phyloP scores from a whole-genome alignment of 108 stramenopile species.

The Seminavis robusta region DNA sequence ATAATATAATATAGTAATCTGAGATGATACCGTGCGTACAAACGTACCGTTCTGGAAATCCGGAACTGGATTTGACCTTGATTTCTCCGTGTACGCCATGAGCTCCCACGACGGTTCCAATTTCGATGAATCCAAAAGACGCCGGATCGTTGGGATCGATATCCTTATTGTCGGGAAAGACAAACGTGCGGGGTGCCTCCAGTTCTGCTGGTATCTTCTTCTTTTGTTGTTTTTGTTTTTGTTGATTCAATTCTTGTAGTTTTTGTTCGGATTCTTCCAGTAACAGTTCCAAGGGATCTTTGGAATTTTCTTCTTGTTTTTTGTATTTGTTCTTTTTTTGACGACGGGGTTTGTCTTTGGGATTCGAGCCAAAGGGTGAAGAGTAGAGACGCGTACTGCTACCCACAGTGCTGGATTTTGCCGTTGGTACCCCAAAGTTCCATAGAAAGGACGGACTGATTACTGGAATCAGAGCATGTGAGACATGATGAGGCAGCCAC shows the following conservation, averaged over 20 bases:
- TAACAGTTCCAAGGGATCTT: conserved; percentile 63
- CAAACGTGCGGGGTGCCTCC: conserved; percentile 2
- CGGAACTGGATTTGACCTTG: conserved; percentile 62
- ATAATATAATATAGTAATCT: too few species aligned
- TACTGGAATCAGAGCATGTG: too few species aligned
- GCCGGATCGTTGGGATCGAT: conserved; percentile 88
- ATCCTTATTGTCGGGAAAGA: conserved; percentile 64
- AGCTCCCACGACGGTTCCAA: conserved; percentile 71
- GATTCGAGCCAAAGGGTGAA: too few species aligned
- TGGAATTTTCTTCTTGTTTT: conserved; percentile 44
- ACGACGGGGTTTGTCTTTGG: neutral
- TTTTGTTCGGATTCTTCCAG: conserved; percentile 53
- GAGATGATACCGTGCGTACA: neutral
- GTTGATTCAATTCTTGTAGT: conserved; percentile 40
- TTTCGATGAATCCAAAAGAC: conserved; percentile 78
- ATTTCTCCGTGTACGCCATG: conserved; percentile 81
- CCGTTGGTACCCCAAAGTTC: too few species aligned
- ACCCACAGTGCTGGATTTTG: too few species aligned
- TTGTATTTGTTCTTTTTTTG: conserved; percentile 80
- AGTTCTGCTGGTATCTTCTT: conserved; percentile 4
- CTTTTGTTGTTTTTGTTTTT: conserved; percentile 4
- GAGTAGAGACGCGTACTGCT: too few species aligned
- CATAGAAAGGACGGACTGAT: too few species aligned
- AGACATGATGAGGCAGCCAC: too few species aligned
- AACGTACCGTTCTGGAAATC: conserved; percentile 60